Evolutionary conservation across 2,329 filamentous ascomycete genomes (phyloP).

Genomic region (Penicillium sp.): DNA sequence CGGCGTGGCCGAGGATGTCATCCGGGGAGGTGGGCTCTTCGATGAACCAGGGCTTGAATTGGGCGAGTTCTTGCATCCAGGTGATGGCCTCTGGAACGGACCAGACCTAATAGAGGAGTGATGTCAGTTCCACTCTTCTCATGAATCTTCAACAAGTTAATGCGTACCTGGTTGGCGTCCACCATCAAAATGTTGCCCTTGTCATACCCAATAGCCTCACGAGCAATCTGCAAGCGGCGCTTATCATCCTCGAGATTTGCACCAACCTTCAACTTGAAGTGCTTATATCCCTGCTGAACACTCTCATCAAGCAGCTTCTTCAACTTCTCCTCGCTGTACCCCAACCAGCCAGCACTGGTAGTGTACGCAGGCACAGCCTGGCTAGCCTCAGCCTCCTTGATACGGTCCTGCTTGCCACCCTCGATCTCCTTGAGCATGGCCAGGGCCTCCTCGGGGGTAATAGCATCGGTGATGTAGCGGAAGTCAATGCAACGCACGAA

Average conservation of each 20-base stretch:
- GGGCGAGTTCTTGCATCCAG: slow-evolving; percentile 79
- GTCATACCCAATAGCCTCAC: slow-evolving; percentile 81
- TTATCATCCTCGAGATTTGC: slow-evolving; percentile 72
- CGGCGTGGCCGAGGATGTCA: slow-evolving; percentile 85
- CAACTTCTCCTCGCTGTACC: slow-evolving; percentile 88
- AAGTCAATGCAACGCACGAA: slow-evolving; percentile 90
- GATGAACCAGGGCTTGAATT: slow-evolving; percentile 86
- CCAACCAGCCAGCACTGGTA: slow-evolving; percentile 88
- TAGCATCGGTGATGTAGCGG: slow-evolving; percentile 90
- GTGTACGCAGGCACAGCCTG: slow-evolving; percentile 87
- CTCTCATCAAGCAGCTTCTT: slow-evolving; percentile 73
- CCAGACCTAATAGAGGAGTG: slow-evolving; percentile 61
- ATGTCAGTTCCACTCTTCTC: neutral
- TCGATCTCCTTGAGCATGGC: slow-evolving; percentile 69
- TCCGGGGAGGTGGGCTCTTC: slow-evolving; percentile 92
- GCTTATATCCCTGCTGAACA: slow-evolving; percentile 72
- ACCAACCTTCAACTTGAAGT: slow-evolving; percentile 93
- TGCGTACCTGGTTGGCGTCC: slow-evolving; percentile 78
- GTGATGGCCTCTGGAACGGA: slow-evolving; percentile 84
- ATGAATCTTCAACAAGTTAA: neutral
- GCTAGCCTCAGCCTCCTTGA: slow-evolving; percentile 73
- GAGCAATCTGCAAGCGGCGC: slow-evolving; percentile 70
- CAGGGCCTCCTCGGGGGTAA: slow-evolving; percentile 82
- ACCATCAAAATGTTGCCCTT: slow-evolving; percentile 86
- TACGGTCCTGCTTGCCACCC: slow-evolving; percentile 68